A percentile compares a stretch with the other conserved stretches of the same genome.
Conservation (phyloP, 495 filamentous ascomycete genomes). For the Astrothelium macrocarpum region DNA sequence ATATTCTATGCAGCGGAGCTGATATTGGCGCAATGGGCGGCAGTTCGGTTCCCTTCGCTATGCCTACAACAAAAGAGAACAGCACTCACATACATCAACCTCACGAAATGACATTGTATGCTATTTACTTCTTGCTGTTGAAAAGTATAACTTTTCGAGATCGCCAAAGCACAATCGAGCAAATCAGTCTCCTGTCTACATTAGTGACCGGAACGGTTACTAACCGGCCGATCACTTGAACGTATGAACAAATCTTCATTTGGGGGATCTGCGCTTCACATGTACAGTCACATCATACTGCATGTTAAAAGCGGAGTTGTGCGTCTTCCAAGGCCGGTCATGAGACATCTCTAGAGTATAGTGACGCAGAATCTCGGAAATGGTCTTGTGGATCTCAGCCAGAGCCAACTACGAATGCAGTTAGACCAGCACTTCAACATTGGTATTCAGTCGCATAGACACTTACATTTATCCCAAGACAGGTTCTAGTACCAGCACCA, state of each 20-base stretch:
- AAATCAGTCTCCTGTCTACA: too few relatives aligned
- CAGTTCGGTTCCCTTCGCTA: too few relatives aligned
- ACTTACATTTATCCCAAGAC: neutral
- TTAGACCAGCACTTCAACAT: neutral
- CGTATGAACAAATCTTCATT: neutral
- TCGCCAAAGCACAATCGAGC: too few relatives aligned
- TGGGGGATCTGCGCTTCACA: slow-evolving; percentile 1
- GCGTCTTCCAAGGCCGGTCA: slow-evolving; percentile 5
- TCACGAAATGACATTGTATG: too few relatives aligned
- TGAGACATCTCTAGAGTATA: neutral
- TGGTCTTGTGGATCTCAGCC: slow-evolving; percentile 1
- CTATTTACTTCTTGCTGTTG: too few relatives aligned
- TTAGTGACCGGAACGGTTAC: too few relatives aligned
- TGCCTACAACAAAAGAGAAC: too few relatives aligned
- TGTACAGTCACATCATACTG: neutral
- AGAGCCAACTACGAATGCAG: neutral
- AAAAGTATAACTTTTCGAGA: too few relatives aligned
- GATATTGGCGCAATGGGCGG: too few relatives aligned
- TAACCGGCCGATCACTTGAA: too few relatives aligned
- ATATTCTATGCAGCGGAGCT: too few relatives aligned
- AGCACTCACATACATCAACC: too few relatives aligned
- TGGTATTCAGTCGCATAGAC: neutral
- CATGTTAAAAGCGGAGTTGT: neutral
- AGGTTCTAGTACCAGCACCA: slow-evolving; percentile 4
- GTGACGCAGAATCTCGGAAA: neutral